Evolutionary conservation across 176 grass and related monocot species (phyloP).

Genomic region (Olyra latifolia): DNA sequence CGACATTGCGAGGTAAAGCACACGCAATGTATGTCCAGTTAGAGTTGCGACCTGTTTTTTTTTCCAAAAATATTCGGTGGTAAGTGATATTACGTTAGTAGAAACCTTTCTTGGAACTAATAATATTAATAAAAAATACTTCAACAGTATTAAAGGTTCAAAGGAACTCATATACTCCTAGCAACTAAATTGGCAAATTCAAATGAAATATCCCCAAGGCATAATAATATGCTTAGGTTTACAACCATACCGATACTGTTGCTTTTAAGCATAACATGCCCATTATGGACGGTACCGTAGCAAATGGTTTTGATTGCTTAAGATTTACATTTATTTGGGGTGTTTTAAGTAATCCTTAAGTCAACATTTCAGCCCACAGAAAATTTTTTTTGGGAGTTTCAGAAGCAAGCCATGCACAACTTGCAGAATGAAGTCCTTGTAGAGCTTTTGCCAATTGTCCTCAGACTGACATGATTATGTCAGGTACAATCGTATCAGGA

Average conservation of each 20-base stretch:
- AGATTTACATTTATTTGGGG: not conserved
- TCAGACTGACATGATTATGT: not conserved
- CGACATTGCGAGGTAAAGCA: constrained; percentile 88
- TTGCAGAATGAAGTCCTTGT: too few relatives aligned
- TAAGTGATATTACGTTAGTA: not conserved
- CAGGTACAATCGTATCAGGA: not conserved
- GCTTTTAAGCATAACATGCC: not conserved
- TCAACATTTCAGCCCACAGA: constrained; percentile 10
- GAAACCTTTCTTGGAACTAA: not conserved
- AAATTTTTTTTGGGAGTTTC: not conserved
- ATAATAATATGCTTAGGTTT: not conserved
- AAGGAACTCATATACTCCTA: not conserved
- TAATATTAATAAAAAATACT: not conserved
- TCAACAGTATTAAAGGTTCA: not conserved
- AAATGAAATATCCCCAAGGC: not conserved
- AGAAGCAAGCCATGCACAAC: not conserved
- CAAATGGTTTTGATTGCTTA: constrained; percentile 15
- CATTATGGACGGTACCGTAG: not conserved
- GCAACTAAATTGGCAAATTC: not conserved
- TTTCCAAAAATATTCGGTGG: not conserved
- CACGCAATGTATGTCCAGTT: constrained; percentile 85
- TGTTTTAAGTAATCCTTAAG: not conserved
- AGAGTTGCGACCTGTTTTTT: constrained; percentile 74
- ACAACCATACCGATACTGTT: not conserved
- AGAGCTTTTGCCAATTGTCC: too few relatives aligned